Percentiles rank a stretch among this genome's conserved stretches.
Evolutionary conservation across 1,284 basidiomycete species (phyloP).

Genomic region (Rhodotorula sp.): DNA sequence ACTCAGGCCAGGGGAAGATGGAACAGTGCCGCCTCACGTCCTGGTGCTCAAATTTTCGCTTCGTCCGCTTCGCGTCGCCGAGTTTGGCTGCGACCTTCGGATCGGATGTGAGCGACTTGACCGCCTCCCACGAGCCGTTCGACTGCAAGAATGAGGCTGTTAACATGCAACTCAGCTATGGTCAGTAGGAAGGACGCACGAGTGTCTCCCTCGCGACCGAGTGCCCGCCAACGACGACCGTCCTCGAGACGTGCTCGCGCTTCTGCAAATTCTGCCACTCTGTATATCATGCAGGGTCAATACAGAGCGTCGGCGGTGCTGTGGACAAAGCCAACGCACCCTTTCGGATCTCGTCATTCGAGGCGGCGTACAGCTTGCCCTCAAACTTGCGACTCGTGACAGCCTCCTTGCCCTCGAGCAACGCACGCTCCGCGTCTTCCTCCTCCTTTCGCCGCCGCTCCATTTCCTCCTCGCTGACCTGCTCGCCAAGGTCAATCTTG

Average conservation of each 20-base stretch:
- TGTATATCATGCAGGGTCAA: neutral
- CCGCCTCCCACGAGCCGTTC: slow-evolving; percentile 37
- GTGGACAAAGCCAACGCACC: neutral
- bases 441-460: slow-evolving; percentile 46
- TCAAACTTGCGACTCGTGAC: slow-evolving; percentile 58
- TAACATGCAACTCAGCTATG: neutral
- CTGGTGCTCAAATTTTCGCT: slow-evolving; percentile 43
- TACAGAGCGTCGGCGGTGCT: neutral
- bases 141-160: neutral
- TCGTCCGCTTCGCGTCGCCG: slow-evolving; percentile 44
- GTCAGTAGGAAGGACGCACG: neutral
- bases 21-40: slow-evolving; percentile 4
- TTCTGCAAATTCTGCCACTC: slow-evolving; percentile 50
- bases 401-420: slow-evolving; percentile 59
- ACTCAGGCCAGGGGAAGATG: neutral
- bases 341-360: slow-evolving; percentile 47
- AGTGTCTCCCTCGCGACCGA: slow-evolving; percentile 32
- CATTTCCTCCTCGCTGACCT: slow-evolving; percentile 40
- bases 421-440: slow-evolving; percentile 59
- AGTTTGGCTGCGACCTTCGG: slow-evolving; percentile 27
- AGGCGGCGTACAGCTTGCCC: slow-evolving; percentile 55
- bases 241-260: slow-evolving; percentile 51
- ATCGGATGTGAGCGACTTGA: slow-evolving; percentile 42
- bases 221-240: slow-evolving; percentile 56
- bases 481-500: slow-evolving; percentile 29